A percentile compares a stretch with the other conserved stretches of the same genome.
These are phyloP conservation scores for Graphilbum ipis-grandicollis DNA, from an alignment of 2,329 filamentous ascomycete species.

Conservation along the genomic window DNA sequence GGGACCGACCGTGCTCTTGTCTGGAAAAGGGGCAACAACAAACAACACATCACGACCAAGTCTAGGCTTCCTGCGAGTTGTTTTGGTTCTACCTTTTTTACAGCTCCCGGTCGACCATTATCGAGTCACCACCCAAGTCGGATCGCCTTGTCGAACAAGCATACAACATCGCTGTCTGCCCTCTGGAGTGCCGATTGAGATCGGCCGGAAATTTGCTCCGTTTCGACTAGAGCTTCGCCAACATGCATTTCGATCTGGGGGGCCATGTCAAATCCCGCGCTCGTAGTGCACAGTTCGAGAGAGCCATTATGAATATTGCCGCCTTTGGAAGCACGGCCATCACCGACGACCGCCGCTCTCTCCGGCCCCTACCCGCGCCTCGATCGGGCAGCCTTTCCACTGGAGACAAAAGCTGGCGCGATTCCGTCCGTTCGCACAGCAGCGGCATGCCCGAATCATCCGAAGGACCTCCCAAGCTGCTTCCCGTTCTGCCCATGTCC, in stretches of 20 bases:
- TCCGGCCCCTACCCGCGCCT: constrained; percentile 13
- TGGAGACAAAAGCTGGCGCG: constrained; percentile 14
- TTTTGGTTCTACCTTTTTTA: no score
- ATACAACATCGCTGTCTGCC: no score
- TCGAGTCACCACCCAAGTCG: no score
- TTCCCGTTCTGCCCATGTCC: constrained; percentile 23
- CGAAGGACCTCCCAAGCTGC: constrained; percentile 28
- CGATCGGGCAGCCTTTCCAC: constrained; percentile 19
- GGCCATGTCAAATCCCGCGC: constrained; percentile 26
- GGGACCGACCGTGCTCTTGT: no score
- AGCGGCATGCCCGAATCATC: constrained; percentile 36
- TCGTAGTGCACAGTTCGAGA: constrained; percentile 32
- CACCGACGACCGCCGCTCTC: constrained; percentile 8
- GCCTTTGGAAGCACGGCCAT: constrained; percentile 3
- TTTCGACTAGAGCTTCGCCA: constrained; percentile 4
- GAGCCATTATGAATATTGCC: constrained; percentile 8
- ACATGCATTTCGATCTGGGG: constrained; percentile 23
- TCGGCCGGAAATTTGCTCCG: no score
- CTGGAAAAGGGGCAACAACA: no score
- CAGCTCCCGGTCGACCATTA: no score
- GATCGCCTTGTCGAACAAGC: no score
- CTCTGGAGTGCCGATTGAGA: no score
- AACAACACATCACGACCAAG: no score
- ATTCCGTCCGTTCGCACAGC: constrained; percentile 8
- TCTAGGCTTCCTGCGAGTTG: no score